A percentile compares a stretch with the other conserved stretches of the same genome.
These are phyloP conservation scores for Turnera subulata DNA, from an alignment of 345 rosid species.

Conservation along the genomic window DNA sequence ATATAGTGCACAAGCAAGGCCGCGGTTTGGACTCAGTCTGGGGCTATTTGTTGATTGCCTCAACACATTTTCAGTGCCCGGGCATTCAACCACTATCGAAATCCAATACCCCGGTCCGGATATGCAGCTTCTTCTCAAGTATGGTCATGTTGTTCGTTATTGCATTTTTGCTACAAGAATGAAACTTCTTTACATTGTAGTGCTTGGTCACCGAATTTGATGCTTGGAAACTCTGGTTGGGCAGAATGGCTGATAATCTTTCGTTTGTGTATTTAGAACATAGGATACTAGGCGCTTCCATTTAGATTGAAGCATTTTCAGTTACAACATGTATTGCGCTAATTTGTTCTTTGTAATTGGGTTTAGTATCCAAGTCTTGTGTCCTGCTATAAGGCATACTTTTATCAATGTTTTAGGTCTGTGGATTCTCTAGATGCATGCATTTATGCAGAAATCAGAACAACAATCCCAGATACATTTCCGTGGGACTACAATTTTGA, in stretches of 20 bases:
- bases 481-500: constrained; percentile 89
- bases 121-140: constrained; percentile 95
- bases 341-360: neutral
- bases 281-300: too few species aligned
- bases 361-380: neutral
- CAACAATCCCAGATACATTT: constrained; percentile 67
- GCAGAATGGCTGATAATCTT: too few species aligned
- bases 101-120: constrained; percentile 92
- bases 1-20: constrained; percentile 64
- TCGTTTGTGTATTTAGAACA: too few species aligned
- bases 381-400: neutral
- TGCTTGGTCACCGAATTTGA: too few species aligned
- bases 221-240: too few species aligned
- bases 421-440: constrained; percentile 69
- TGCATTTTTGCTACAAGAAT: neutral
- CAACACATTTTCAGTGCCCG: constrained; percentile 84
- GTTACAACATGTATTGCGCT: too few species aligned
- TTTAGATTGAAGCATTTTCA: too few species aligned
- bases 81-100: constrained; percentile 61
- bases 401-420: constrained; percentile 41
- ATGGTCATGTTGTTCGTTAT: constrained; percentile 11
- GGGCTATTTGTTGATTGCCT: constrained; percentile 87
- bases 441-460: constrained; percentile 84
- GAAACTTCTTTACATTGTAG: neutral
- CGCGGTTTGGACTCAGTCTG: constrained; percentile 79